Evolutionary conservation across 176 grass and related monocot species (phyloP).

Genomic region (Pontederia crassipes): DNA sequence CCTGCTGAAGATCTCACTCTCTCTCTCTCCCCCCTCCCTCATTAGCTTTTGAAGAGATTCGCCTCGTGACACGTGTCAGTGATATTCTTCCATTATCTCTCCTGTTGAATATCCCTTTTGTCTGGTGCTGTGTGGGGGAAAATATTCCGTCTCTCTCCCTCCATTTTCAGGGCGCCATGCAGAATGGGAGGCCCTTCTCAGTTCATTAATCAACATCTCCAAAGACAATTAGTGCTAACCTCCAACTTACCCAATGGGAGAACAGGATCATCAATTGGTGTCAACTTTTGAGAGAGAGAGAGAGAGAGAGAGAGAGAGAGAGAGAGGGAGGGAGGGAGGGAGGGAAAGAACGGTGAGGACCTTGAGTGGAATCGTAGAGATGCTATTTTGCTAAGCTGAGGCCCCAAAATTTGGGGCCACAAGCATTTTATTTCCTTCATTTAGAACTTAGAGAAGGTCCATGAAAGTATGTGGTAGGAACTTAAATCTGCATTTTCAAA

Average conservation of each 20-base stretch:
- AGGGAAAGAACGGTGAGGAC: background rate
- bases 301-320: background rate
- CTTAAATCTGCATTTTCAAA: no score
- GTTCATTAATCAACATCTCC: background rate
- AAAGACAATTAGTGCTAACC: background rate
- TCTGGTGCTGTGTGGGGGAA: background rate
- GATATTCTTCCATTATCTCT: constrained; percentile 4
- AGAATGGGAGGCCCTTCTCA: background rate
- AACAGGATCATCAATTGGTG: background rate
- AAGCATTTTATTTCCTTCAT: no score
- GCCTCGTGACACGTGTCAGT: background rate
- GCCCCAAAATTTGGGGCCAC: no score
- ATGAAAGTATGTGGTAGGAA: no score
- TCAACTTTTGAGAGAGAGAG: background rate
- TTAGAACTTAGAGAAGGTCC: no score
- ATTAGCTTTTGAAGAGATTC: background rate
- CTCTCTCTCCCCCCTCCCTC: background rate
- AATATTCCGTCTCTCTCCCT: constrained; percentile 2
- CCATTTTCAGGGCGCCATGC: background rate
- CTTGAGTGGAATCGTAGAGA: background rate
- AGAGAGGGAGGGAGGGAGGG: background rate
- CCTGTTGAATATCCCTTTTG: constrained; percentile 10
- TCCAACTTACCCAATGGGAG: background rate
- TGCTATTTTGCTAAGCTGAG: background rate
- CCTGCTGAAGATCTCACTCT: background rate